Evolutionary conservation across 139 green algal genomes (phyloP).

Genomic region (Chlorella sp.): DNA sequence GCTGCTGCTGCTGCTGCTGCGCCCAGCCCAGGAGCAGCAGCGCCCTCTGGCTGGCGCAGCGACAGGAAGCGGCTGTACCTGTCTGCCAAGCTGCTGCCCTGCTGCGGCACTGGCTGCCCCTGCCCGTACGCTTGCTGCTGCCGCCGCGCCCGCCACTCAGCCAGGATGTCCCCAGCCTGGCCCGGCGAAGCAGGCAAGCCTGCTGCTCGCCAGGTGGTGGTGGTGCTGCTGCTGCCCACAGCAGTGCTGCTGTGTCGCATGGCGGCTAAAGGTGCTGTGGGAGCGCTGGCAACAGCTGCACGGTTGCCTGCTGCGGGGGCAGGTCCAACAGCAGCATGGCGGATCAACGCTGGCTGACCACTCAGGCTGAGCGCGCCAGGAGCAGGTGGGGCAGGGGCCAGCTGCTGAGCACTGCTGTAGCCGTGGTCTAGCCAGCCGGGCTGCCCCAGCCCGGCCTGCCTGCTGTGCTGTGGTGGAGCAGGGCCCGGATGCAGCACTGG

Average conservation of each 20-base stretch:
- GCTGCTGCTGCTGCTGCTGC: neutral
- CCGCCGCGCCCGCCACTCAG: constrained; percentile 15
- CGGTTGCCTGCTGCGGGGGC: too few relatives aligned
- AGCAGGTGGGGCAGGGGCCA: neutral
- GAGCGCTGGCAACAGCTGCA: neutral
- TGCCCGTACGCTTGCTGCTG: neutral
- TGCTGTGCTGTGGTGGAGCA: neutral
- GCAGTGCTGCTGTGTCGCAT: neutral
- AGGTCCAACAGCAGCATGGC: neutral
- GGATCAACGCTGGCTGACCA: too few relatives aligned
- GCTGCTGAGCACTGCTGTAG: neutral
- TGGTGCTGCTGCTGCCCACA: neutral
- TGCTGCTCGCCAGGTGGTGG: neutral
- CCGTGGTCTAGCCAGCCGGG: neutral
- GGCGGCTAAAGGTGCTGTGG: neutral
- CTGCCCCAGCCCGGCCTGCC: too few relatives aligned
- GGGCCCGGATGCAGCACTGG: neutral
- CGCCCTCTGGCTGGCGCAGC: neutral
- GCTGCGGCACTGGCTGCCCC: too few relatives aligned
- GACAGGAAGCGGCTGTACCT: constrained; percentile 15
- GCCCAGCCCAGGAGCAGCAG: neutral
- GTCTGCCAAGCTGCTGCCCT: neutral
- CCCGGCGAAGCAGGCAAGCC: neutral
- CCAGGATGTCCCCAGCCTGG: neutral
- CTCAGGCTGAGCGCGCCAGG: too few relatives aligned